Evolutionary conservation across 371 early-diverging fungal genomes (phyloP), one percentile per base, ranked within the genome.

Genomic region (Apophysomyces sp.): DNA sequence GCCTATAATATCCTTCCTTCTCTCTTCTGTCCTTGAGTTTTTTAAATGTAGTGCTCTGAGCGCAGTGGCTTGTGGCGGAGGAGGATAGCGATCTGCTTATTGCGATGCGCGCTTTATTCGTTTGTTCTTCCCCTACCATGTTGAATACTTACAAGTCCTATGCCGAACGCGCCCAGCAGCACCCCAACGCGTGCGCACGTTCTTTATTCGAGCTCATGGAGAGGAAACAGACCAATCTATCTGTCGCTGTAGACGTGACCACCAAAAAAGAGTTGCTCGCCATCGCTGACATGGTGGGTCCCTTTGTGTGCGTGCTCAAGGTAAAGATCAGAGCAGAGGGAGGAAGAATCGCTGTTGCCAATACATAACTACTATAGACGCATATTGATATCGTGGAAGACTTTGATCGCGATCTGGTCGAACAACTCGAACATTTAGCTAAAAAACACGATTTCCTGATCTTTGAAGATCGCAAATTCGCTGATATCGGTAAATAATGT

Each of bases 381-480:
- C 98, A 98, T 69, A 91, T 96, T 66, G 98, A 98, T 76, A 89
- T 96, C 29, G 84, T 98, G 8, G 83, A 86, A 24, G 97, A 98
- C 78, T 98, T 98, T 84, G 94, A 94, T 71, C 68, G 73, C 40
- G 90, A 93, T 61, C 76, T 95, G 52, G 87, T 92, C 21, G 78
- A 77, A 5, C 81, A 88, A 72, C 87, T 98, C 36, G 72, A 76
- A 34, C 82, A 67, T 0, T 81, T 98, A 61, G 85, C 94, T 12
- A 80, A 81, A 57, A 89, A 92, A 73, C 96, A 98, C 76, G 86
- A 92, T 67, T 98, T 97, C 74, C 67, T 97, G 78, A 93, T 98
- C 62, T 98, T 98, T 72, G 98, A 98, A 75, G 98, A 98, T 81
- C 90, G 98, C 71, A 97, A 97, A 80, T 98, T 97, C 79, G 97